Percentiles rank a stretch among this genome's conserved stretches.
phyloP scores from a whole-genome alignment of 495 filamentous ascomycete genomes.

The Aspergillus nanangensis region DNA sequence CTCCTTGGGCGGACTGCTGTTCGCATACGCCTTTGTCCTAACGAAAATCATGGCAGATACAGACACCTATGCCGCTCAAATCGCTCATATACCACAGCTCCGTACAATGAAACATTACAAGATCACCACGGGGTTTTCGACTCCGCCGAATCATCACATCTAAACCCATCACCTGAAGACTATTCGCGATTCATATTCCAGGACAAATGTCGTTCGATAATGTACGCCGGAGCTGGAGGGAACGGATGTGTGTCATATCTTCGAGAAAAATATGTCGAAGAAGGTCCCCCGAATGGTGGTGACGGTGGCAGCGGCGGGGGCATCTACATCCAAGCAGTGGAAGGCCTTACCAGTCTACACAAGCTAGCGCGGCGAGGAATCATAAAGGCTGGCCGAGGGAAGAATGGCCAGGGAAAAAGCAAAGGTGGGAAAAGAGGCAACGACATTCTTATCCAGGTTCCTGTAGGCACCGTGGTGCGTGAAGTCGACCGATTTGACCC shows the following conservation, averaged over 20 bases:
- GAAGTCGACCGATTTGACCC: constrained; percentile 79
- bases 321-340: constrained; percentile 90
- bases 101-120: no score
- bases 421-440: constrained; percentile 76
- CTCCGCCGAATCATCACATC: constrained; percentile 45
- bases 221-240: constrained; percentile 76
- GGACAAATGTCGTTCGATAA: constrained; percentile 72
- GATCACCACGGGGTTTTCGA: no score
- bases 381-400: constrained; percentile 74
- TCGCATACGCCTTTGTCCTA: no score
- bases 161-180: constrained; percentile 76
- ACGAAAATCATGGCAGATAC: no score
- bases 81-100: no score
- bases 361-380: constrained; percentile 78
- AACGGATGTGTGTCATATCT: constrained; percentile 92
- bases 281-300: constrained; percentile 94
- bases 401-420: constrained; percentile 79
- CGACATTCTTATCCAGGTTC: constrained; percentile 84
- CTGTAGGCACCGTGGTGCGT: constrained; percentile 84
- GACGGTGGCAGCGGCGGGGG: constrained; percentile 90
- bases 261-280: constrained; percentile 78
- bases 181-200: constrained; percentile 79
- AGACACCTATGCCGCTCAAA: no score
- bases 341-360: constrained; percentile 85
- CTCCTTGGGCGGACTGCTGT: no score